Conservation (phyloP, 345 rosid genomes). For the Citrus reticulata region DNA sequence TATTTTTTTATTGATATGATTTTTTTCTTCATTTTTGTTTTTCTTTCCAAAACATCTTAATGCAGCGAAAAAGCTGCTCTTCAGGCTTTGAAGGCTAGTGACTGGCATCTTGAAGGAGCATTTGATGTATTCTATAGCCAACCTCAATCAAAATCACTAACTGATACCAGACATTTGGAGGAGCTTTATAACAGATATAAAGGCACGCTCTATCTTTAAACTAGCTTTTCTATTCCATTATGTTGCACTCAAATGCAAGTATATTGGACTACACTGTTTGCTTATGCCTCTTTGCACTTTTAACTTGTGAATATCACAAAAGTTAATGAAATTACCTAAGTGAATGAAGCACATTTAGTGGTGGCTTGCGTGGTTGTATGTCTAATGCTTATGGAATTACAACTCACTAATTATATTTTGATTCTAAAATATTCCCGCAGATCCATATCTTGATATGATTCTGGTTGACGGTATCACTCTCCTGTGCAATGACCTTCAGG, state of each 20-base stretch:
- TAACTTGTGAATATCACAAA: neutral
- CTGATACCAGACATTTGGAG: conserved; percentile 82
- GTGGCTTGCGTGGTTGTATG: neutral
- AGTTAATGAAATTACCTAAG: neutral
- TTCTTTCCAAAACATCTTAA: neutral
- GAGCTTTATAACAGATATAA: conserved; percentile 90
- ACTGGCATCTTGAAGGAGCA: conserved; percentile 96
- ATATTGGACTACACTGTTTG: neutral
- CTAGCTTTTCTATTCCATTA: neutral
- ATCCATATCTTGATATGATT: conserved; percentile 62
- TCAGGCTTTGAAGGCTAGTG: conserved; percentile 85
- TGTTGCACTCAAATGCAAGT: neutral
- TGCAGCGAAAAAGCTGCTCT: conserved; percentile 85
- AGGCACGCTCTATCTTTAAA: conserved; percentile 43
- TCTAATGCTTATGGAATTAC: neutral
- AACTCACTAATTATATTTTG: conserved; percentile 3
- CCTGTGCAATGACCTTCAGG: conserved; percentile 83
- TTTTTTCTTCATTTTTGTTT: neutral
- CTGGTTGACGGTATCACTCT: conserved; percentile 67
- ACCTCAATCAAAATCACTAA: conserved; percentile 64
- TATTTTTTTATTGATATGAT: neutral
- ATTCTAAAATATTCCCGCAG: conserved; percentile 33
- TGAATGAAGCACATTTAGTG: neutral
- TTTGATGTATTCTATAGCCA: conserved; percentile 88
- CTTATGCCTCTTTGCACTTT: neutral